Evolutionary conservation across 202 grass and related monocot genomes (phyloP).

Genomic region (Setaria italica): DNA sequence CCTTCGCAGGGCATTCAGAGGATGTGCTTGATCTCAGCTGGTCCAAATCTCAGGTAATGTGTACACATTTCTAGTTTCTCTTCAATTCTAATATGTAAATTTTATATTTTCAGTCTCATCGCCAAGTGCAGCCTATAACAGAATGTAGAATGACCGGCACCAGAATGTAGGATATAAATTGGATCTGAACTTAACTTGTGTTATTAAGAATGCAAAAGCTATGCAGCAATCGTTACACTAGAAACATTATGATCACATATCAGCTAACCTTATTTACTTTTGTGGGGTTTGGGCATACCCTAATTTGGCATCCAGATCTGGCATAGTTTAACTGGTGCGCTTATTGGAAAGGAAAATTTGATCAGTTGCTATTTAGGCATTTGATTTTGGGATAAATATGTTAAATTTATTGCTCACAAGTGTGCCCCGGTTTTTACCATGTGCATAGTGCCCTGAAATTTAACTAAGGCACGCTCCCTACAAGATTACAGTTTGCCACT

Average conservation of each 20-base stretch:
- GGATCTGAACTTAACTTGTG: constrained; percentile 17
- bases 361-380: constrained; percentile 2
- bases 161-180: constrained; percentile 25
- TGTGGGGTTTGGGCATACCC: neutral
- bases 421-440: constrained; percentile 6
- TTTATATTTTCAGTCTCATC: constrained; percentile 16
- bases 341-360: constrained; percentile 22
- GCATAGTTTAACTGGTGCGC: constrained; percentile 28
- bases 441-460: constrained; percentile 10
- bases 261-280: constrained; percentile 23
- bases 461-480: neutral
- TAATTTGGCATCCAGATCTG: constrained; percentile 37
- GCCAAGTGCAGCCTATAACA: neutral
- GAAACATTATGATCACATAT: neutral
- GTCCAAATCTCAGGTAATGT: constrained; percentile 92
- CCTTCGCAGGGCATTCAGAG: constrained; percentile 82
- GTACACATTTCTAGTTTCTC: constrained; percentile 12
- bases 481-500: neutral
- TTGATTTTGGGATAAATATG: constrained; percentile 26
- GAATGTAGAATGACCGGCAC: constrained; percentile 8
- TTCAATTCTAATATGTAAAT: constrained; percentile 39
- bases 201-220: neutral
- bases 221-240: constrained; percentile 2
- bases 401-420: neutral
- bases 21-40: constrained; percentile 98